These are phyloP conservation scores for Musa schizocarpa DNA, from an alignment of 176 grass and related monocot genomes.

Conservation along the genomic window DNA sequence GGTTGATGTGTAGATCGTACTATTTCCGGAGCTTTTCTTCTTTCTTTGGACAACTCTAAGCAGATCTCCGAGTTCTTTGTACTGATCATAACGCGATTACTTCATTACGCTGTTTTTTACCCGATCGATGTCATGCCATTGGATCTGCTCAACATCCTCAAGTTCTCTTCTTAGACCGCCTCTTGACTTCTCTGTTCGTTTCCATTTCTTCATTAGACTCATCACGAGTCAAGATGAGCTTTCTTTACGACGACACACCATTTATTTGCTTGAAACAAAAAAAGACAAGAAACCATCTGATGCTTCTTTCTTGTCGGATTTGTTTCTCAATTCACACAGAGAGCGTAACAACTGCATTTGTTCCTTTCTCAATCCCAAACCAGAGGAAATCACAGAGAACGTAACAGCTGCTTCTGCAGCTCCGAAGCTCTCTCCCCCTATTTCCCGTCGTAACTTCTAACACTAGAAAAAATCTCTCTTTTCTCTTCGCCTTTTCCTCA, in stretches of 20 bases:
- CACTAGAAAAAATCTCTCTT: background rate
- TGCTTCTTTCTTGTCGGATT: background rate
- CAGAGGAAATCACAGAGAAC: background rate
- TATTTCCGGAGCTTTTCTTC: background rate
- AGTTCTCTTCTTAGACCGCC: background rate
- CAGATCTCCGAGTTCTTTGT: too few species aligned
- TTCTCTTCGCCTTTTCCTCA: background rate
- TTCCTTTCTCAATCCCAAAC: background rate
- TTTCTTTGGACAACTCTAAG: background rate
- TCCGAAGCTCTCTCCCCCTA: background rate
- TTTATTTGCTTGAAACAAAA: background rate
- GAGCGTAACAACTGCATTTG: background rate
- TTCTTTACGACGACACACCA: background rate
- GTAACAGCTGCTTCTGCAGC: background rate
- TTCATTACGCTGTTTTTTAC: background rate
- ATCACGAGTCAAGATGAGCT: background rate
- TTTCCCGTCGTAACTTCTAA: background rate
- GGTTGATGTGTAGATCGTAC: background rate
- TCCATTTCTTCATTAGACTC: background rate
- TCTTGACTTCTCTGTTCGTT: background rate
- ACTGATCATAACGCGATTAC: too few species aligned
- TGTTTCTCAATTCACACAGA: background rate
- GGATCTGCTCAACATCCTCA: background rate
- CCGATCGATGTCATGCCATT: background rate
- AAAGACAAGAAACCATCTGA: background rate